Percentiles rank a stretch among this genome's conserved stretches.
phyloP scores from a whole-genome alignment of 2,329 filamentous ascomycete species.

The Trichoderma atroviride region DNA sequence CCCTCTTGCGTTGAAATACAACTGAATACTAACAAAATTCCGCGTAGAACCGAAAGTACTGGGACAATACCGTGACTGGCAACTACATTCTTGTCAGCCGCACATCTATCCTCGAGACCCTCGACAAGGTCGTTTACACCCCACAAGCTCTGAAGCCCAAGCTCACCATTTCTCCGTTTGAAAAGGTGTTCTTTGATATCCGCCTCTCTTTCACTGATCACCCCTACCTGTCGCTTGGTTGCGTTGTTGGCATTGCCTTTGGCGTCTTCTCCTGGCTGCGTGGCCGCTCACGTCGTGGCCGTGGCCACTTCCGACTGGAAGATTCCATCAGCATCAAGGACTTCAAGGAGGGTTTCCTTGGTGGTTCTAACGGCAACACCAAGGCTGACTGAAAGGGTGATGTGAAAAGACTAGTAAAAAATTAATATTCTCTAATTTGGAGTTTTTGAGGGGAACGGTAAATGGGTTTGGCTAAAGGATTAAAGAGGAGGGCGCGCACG shows the following conservation, averaged over 20 bases:
- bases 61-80: constrained; percentile 88
- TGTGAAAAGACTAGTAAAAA: neutral
- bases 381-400: constrained; percentile 39
- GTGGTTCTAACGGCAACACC: constrained; percentile 41
- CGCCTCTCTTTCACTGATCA: constrained; percentile 61
- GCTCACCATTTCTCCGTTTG: constrained; percentile 72
- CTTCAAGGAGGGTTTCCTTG: constrained; percentile 67
- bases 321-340: constrained; percentile 55
- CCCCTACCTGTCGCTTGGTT: constrained; percentile 59
- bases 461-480: constrained; percentile 16
- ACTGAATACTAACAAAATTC: neutral
- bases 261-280: constrained; percentile 57
- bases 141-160: constrained; percentile 75
- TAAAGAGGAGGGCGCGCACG: neutral
- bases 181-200: constrained; percentile 71
- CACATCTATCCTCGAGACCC: constrained; percentile 86
- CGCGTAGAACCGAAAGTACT: constrained; percentile 82
- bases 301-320: constrained; percentile 65
- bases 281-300: constrained; percentile 55
- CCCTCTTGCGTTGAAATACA: neutral
- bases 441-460: constrained; percentile 10
- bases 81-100: constrained; percentile 88
- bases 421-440: constrained; percentile 26
- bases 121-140: constrained; percentile 69
- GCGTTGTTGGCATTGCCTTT: constrained; percentile 60